Evolutionary conservation across 2,329 filamentous ascomycete genomes (phyloP).

Genomic region (Scedosporium dehoogii): DNA sequence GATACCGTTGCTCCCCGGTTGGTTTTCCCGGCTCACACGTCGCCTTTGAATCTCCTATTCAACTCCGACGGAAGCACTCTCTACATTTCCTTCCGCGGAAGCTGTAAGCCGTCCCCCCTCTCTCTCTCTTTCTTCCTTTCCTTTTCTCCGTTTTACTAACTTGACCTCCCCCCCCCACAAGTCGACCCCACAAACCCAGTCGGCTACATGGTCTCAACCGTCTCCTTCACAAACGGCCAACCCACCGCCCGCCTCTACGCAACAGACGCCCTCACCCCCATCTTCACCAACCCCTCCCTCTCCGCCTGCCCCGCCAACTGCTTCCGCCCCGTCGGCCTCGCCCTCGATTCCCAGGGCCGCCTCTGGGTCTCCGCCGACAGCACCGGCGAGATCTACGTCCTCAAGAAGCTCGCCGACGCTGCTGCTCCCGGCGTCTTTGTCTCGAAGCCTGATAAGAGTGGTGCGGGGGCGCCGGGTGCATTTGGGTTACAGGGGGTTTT

Average conservation of each 20-base stretch:
- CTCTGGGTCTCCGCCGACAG: constrained; percentile 54
- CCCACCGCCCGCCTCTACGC: constrained; percentile 30
- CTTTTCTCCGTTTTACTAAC: background rate
- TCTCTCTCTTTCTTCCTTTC: background rate
- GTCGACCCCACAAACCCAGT: constrained; percentile 31
- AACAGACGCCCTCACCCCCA: constrained; percentile 35
- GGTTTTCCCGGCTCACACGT: constrained; percentile 54
- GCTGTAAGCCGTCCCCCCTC: constrained; percentile 37
- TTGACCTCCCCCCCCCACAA: constrained; percentile 13
- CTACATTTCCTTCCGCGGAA: constrained; percentile 63
- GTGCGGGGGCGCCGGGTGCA: background rate
- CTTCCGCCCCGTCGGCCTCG: constrained; percentile 54
- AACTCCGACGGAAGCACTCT: constrained; percentile 44
- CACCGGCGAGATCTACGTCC: constrained; percentile 56
- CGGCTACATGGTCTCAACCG: constrained; percentile 34
- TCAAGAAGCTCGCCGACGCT: constrained; percentile 18
- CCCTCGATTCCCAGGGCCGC: constrained; percentile 37
- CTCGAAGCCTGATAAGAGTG: background rate
- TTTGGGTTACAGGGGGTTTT: background rate
- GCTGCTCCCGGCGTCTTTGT: background rate
- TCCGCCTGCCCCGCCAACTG: constrained; percentile 44
- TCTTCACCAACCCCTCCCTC: constrained; percentile 46
- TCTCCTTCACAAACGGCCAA: constrained; percentile 32
- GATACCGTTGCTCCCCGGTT: constrained; percentile 41
- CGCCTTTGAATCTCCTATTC: constrained; percentile 65